Evolutionary conservation across 2,329 filamentous ascomycete genomes (phyloP), one percentile per base, ranked within the genome.

Genomic region (Talaromyces funiculosus): DNA sequence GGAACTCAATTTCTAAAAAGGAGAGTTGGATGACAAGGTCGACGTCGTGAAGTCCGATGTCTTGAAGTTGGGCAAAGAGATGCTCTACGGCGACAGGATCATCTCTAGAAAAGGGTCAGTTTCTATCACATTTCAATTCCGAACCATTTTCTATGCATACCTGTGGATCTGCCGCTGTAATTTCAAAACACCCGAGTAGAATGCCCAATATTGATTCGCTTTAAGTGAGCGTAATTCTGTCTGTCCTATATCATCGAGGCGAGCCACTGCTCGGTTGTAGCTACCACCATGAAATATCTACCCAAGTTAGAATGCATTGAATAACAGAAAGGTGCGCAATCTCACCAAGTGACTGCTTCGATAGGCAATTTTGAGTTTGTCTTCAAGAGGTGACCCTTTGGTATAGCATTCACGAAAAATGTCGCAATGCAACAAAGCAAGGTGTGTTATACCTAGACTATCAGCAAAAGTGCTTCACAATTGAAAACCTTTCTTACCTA

Each of bases 341-440:
- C 73, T 57, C 66, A 84, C 79, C 54, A 86, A 78, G 62, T 87
- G 84, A 2, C 90, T 88, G 60, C 87, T 82, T 4, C 89, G 85
- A 66, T 90, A 90, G 0, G 82, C 86, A 35, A 90, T 84, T 66
- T 88, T 90, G 33, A 97, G 80, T 54, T 86, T 82, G 66, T 97
- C 93, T 64, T 96, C 91, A 45, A 92, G 84, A 0, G 86, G 82
- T 37, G 82, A 81, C 53, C 79, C 78, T n/a, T 78, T 75, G 3
- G 81, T 78, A 69, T 96, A 88, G 64, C 90, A 92, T 57, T 86
- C 82, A 16, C 92, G 80, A 61, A 96, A 92, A 0, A 90, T 80
- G 64, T 95, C 88, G 68, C 86, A 80, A 74, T 42, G 89, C 82
- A 66, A 85, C 72, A 75, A 77, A 9, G 79, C 72, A 31, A 86